Evolutionary conservation across 441 rosid species (phyloP).

Genomic region (Mallotus repandus): DNA sequence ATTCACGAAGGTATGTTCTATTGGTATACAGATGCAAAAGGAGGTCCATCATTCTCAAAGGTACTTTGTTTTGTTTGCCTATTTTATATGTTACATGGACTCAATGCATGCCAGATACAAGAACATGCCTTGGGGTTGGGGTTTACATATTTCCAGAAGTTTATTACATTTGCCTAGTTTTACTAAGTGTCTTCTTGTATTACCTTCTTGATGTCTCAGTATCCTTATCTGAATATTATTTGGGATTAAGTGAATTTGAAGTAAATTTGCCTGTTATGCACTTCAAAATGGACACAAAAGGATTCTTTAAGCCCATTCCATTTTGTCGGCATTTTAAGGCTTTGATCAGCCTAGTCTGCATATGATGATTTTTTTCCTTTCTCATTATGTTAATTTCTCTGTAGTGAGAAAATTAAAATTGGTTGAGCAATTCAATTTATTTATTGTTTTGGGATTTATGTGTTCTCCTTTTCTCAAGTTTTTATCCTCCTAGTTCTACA

Average conservation of each 20-base stretch:
- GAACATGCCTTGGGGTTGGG: not conserved
- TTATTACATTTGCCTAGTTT: not conserved
- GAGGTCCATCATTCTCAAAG: constrained; percentile 70
- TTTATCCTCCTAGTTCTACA: not conserved
- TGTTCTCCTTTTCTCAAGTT: not conserved
- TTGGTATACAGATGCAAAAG: constrained; percentile 70
- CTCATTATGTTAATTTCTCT: not conserved
- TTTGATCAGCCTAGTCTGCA: not conserved
- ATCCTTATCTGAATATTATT: not conserved
- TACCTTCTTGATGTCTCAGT: not conserved
- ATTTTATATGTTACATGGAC: not conserved
- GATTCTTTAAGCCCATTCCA: not conserved
- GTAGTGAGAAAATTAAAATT: not conserved
- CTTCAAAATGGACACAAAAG: not conserved
- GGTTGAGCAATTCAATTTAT: too few species aligned
- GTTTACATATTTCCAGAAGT: not conserved
- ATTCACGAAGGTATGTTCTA: constrained; percentile 80
- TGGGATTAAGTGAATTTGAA: not conserved
- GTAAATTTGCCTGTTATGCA: too few species aligned
- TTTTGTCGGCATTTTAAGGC: not conserved
- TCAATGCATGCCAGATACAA: not conserved
- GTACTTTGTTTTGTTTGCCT: constrained; percentile 29
- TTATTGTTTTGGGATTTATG: not conserved
- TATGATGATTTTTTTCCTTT: not conserved
- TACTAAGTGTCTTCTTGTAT: not conserved